Evolutionary conservation across 257 asterid species (phyloP).

Genomic region (Solanum pennellii): DNA sequence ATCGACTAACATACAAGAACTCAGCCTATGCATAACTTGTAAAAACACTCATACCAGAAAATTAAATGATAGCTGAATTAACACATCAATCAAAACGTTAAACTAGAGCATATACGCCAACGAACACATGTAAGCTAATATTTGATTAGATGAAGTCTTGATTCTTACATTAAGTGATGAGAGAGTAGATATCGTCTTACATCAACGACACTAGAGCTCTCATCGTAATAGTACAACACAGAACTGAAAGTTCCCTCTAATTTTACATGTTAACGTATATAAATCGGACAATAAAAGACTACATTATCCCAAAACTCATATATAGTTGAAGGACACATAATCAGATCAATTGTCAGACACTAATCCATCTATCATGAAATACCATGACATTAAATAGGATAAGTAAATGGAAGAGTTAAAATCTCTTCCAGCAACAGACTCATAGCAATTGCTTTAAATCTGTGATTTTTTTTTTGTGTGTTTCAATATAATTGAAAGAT

Average conservation of each 20-base stretch:
- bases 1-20: background rate
- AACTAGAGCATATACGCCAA: background rate
- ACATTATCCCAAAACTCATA: background rate
- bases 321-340: background rate
- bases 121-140: background rate
- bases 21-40: background rate
- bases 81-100: background rate
- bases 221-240: background rate
- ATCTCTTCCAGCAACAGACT: constrained; percentile 1
- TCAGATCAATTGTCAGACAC: background rate
- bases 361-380: background rate
- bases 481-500: background rate
- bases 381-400: background rate
- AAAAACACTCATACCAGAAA: background rate
- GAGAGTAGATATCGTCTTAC: background rate
- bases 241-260: background rate
- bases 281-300: background rate
- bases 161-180: background rate
- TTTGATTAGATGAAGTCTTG: background rate
- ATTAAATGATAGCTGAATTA: background rate
- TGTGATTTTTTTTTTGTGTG: background rate
- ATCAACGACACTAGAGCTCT: background rate
- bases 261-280: background rate
- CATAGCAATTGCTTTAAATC: background rate
- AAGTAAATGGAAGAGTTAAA: background rate